Evolutionary conservation across 805 yeast genomes (phyloP).

Genomic region (Suhomyces tanzawaensis): DNA sequence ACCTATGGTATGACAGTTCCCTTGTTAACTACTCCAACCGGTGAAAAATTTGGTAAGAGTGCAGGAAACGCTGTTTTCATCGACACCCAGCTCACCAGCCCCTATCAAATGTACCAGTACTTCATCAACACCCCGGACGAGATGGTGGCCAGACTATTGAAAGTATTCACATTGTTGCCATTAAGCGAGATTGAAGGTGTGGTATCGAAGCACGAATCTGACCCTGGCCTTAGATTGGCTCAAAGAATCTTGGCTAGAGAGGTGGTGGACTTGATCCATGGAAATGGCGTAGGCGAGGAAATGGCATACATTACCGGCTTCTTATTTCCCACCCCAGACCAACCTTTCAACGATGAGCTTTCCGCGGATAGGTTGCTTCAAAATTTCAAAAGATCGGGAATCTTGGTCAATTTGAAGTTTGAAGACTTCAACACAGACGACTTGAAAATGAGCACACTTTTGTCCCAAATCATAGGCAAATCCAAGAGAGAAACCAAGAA

Average conservation of each 20-base stretch:
- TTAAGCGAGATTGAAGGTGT: constrained; percentile 53
- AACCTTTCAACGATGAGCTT: constrained; percentile 44
- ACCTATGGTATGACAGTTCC: constrained; percentile 85
- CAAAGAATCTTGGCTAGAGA: constrained; percentile 80
- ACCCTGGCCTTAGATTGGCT: constrained; percentile 67
- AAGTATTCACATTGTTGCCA: constrained; percentile 79
- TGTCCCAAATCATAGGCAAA: constrained; percentile 47
- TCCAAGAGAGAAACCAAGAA: constrained; percentile 60
- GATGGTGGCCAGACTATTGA: constrained; percentile 66
- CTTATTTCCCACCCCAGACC: constrained; percentile 58
- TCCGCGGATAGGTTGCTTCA: constrained; percentile 48
- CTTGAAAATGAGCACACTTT: constrained; percentile 49
- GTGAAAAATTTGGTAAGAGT: constrained; percentile 93
- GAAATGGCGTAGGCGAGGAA: constrained; percentile 67
- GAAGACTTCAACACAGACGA: constrained; percentile 26
- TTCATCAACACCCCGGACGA: constrained; percentile 78
- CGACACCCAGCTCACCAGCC: constrained; percentile 67
- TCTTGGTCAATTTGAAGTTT: constrained; percentile 39
- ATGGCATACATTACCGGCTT: constrained; percentile 67
- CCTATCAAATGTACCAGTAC: constrained; percentile 82
- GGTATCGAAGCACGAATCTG: constrained; percentile 48
- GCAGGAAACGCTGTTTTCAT: constrained; percentile 96
- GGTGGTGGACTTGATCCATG: constrained; percentile 85
- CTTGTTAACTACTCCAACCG: constrained; percentile 78
- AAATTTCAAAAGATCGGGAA: constrained; percentile 59